Conservation (phyloP, 1,284 basidiomycete genomes). For the Pyrrhoderma noxium region DNA sequence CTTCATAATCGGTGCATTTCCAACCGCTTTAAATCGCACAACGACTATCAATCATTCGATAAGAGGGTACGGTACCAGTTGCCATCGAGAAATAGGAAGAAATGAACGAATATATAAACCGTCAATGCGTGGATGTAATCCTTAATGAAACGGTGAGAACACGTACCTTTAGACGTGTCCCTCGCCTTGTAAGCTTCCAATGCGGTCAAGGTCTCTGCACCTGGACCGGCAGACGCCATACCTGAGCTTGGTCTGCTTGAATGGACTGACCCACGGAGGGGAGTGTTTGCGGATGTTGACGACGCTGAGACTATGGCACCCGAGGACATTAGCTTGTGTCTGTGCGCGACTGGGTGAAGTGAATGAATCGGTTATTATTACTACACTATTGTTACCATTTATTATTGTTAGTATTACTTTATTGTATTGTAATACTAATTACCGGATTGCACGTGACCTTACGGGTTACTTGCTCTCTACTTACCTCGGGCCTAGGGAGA, state of each 20-base stretch:
- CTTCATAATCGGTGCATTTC: slow-evolving; percentile 97
- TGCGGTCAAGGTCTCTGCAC: slow-evolving; percentile 53
- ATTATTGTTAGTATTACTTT: too few relatives aligned
- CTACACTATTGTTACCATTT: too few relatives aligned
- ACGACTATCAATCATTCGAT: slow-evolving; percentile 54
- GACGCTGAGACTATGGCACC: slow-evolving; percentile 4
- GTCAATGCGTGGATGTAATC: too few relatives aligned
- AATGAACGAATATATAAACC: too few relatives aligned
- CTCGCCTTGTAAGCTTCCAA: slow-evolving; percentile 81
- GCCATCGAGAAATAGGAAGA: too few relatives aligned
- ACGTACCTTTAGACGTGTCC: slow-evolving; percentile 77
- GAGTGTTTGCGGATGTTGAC: not conserved
- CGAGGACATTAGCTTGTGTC: not conserved
- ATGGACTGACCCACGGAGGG: not conserved
- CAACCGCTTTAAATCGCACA: slow-evolving; percentile 97
- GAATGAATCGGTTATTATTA: not conserved
- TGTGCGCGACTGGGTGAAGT: not conserved
- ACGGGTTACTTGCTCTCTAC: too few relatives aligned
- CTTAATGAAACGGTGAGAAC: too few relatives aligned
- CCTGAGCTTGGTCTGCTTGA: too few relatives aligned
- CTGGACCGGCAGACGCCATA: not conserved
- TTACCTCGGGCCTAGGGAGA: too few relatives aligned
- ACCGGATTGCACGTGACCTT: not conserved
- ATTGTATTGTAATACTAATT: too few relatives aligned
- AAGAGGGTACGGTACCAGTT: not conserved